These are phyloP conservation scores for Dissoconium aciculare DNA, from an alignment of 2,329 filamentous ascomycete genomes.

Conservation along the genomic window DNA sequence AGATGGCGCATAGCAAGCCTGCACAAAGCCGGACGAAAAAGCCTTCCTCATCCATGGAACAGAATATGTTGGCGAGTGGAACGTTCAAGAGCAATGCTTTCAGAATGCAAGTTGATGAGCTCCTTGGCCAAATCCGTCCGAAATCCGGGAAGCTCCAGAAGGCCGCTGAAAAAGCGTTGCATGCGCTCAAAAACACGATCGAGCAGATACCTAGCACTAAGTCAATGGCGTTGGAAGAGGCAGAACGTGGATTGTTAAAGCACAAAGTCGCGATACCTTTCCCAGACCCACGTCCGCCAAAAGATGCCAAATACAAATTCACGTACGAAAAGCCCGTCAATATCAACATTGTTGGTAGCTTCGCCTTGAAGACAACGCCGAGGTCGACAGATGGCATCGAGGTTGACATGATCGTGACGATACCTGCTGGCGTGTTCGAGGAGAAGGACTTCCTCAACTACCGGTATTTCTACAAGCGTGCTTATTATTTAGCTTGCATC, in stretches of 20 bases:
- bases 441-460: slow-evolving; percentile 90
- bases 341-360: slow-evolving; percentile 81
- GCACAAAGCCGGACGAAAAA: slow-evolving; percentile 1
- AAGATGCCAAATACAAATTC: slow-evolving; percentile 68
- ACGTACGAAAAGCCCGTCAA: slow-evolving; percentile 59
- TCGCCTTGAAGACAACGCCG: slow-evolving; percentile 50
- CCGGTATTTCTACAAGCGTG: slow-evolving; percentile 86
- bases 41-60: neutral
- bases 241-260: slow-evolving; percentile 51
- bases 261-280: slow-evolving; percentile 65
- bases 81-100: slow-evolving; percentile 53
- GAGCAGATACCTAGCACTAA: slow-evolving; percentile 40
- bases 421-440: slow-evolving; percentile 66
- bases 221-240: slow-evolving; percentile 45
- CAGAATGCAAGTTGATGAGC: slow-evolving; percentile 51
- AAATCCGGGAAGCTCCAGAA: slow-evolving; percentile 43
- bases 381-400: slow-evolving; percentile 34
- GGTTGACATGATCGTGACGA: slow-evolving; percentile 74
- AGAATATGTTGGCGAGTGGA: slow-evolving; percentile 26
- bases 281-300: slow-evolving; percentile 61
- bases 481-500: slow-evolving; percentile 78
- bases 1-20: slow-evolving; percentile 1
- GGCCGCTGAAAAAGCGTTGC: slow-evolving; percentile 39
- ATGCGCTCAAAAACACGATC: slow-evolving; percentile 41
- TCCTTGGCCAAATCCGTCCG: slow-evolving; percentile 42